These are phyloP conservation scores for Ilyonectria sp. DNA, from an alignment of 2,329 filamentous ascomycete genomes.

Conservation along the genomic window DNA sequence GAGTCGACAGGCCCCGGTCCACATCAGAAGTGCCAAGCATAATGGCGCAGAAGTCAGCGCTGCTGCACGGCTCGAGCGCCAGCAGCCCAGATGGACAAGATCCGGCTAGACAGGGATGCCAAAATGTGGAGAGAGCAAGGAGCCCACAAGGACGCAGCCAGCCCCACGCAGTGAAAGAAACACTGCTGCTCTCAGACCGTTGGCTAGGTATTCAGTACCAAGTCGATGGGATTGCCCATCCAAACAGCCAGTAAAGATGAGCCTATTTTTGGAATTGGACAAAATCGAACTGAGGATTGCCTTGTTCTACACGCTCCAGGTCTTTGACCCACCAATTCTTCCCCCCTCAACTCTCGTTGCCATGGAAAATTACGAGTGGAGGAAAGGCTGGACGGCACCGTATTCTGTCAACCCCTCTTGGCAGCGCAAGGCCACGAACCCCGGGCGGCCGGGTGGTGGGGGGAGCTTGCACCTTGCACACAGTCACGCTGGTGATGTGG, in stretches of 20 bases:
- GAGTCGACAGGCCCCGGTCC: constrained; percentile 17
- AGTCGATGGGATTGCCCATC: background rate
- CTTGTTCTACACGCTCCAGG: background rate
- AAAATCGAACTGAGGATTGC: background rate
- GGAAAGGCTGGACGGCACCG: constrained; percentile 8
- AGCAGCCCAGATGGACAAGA: constrained; percentile 33
- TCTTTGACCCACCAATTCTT: background rate
- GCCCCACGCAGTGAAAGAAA: constrained; percentile 26
- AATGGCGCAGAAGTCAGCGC: constrained; percentile 30
- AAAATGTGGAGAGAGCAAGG: constrained; percentile 37
- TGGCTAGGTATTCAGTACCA: background rate
- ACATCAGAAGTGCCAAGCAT: constrained; percentile 34
- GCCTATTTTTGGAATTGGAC: background rate
- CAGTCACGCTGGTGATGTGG: constrained; percentile 22
- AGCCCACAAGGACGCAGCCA: constrained; percentile 20
- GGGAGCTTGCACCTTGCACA: constrained; percentile 26
- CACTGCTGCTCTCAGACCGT: constrained; percentile 13
- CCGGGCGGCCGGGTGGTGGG: constrained; percentile 26
- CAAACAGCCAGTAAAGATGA: background rate
- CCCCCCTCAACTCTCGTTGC: background rate
- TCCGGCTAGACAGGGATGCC: constrained; percentile 34
- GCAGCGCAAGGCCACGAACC: constrained; percentile 18
- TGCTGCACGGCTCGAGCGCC: constrained; percentile 32
- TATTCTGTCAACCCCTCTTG: constrained; percentile 6
- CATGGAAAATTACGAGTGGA: background rate